These are phyloP conservation scores for Zanthoxylum bungeanum DNA, from an alignment of 345 rosid genomes.

Conservation along the genomic window DNA sequence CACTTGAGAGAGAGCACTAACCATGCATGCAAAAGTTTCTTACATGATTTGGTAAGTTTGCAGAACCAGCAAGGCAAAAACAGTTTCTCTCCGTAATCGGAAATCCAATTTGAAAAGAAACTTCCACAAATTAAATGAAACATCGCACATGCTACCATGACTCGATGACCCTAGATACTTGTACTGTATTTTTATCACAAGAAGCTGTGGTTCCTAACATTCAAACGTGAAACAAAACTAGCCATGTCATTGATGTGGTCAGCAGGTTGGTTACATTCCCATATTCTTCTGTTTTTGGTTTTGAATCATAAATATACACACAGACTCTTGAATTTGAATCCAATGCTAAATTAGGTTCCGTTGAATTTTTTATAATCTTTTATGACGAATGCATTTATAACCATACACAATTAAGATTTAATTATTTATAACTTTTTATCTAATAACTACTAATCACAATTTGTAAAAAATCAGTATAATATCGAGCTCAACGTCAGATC, in stretches of 20 bases:
- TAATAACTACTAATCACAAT: no score
- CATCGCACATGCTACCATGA: not conserved
- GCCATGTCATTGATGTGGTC: not conserved
- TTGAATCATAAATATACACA: not conserved
- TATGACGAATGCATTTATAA: no score
- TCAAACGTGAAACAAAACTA: not conserved
- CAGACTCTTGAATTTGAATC: no score
- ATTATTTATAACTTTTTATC: no score
- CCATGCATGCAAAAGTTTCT: constrained; percentile 28
- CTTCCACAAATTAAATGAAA: not conserved
- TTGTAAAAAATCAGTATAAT: no score
- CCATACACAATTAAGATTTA: not conserved
- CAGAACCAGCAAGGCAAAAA: not conserved
- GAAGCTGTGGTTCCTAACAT: not conserved
- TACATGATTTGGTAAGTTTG: constrained; percentile 16
- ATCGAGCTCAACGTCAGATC: no score
- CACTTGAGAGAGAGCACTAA: constrained; percentile 14
- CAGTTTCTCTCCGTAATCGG: not conserved
- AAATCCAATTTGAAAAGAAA: not conserved
- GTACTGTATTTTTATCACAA: not conserved
- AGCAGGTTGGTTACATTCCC: not conserved
- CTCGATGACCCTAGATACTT: not conserved
- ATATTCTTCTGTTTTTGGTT: not conserved
- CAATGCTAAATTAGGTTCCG: no score
- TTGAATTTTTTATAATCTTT: no score